These are phyloP conservation scores for Cordyceps fumosorosea DNA, from an alignment of 2,329 filamentous ascomycete species.

Conservation along the genomic window DNA sequence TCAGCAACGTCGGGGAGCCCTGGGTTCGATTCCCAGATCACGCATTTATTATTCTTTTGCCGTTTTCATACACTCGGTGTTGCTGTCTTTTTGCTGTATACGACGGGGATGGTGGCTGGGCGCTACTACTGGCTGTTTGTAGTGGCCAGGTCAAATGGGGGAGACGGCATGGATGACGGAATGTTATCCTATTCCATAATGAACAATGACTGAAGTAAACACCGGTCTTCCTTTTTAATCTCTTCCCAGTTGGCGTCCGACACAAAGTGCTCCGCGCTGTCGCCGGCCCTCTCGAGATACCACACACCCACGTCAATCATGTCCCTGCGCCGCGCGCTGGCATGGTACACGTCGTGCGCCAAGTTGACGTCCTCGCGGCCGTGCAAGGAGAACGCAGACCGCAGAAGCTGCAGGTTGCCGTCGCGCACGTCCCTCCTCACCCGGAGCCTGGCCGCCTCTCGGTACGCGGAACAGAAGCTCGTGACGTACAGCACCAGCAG, in stretches of 20 bases:
- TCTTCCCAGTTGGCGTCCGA: constrained; percentile 15
- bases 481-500: constrained; percentile 10
- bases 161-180: background rate
- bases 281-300: constrained; percentile 18
- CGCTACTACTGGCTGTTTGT: background rate
- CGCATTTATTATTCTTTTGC: constrained; percentile 12
- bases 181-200: background rate
- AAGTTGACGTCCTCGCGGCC: constrained; percentile 17
- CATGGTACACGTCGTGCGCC: constrained; percentile 14
- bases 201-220: constrained; percentile 12
- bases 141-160: background rate
- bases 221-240: constrained; percentile 10
- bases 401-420: constrained; percentile 12
- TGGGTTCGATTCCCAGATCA: constrained; percentile 19
- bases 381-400: constrained; percentile 16
- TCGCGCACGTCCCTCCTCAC: constrained; percentile 2
- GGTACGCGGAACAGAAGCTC: constrained; percentile 14
- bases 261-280: constrained; percentile 12
- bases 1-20: constrained; percentile 18
- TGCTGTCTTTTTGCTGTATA: background rate
- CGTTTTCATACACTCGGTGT: background rate
- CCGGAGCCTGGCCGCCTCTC: constrained; percentile 4
- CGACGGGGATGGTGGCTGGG: background rate
- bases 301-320: constrained; percentile 15
- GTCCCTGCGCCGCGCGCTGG: constrained; percentile 2